Evolutionary conservation across 345 rosid genomes (phyloP).

Genomic region (Corchorus capsularis): DNA sequence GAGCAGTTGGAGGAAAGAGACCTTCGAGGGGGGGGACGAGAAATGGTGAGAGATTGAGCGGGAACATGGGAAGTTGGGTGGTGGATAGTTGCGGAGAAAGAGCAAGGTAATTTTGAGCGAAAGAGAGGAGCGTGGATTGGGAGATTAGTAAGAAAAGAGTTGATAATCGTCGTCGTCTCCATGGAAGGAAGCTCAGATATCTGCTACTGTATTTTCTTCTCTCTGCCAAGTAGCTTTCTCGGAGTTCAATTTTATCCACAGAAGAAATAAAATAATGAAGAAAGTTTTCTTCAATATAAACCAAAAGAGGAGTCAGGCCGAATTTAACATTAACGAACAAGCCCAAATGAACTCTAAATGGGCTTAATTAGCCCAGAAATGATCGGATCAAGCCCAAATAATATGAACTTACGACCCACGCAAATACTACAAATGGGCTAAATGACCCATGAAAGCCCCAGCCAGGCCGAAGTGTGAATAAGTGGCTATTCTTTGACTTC

Average conservation of each 20-base stretch:
- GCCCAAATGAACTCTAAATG: too few species aligned
- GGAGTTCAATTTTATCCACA: not conserved
- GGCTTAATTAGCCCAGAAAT: too few species aligned
- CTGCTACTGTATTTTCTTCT: not conserved
- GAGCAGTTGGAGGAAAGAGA: conserved; percentile 15
- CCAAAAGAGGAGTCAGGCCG: too few species aligned
- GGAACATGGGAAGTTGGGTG: not conserved
- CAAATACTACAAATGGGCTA: too few species aligned
- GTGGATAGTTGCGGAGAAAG: not conserved
- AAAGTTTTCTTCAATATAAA: too few species aligned
- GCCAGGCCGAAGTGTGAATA: too few species aligned
- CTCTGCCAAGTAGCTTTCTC: not conserved
- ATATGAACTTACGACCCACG: too few species aligned
- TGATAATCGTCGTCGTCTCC: conserved; percentile 5
- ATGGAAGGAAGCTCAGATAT: conserved; percentile 14
- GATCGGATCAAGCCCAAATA: too few species aligned
- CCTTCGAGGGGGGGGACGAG: conserved; percentile 2
- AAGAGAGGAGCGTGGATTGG: not conserved
- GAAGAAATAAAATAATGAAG: not conserved
- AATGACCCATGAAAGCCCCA: too few species aligned
- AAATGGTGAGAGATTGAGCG: not conserved
- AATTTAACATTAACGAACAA: too few species aligned
- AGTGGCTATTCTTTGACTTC: too few species aligned
- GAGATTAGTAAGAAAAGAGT: not conserved
- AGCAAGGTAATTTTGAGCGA: not conserved